phyloP scores from a whole-genome alignment of 2,329 filamentous ascomycete species.

The Hymenoscyphus scutula region DNA sequence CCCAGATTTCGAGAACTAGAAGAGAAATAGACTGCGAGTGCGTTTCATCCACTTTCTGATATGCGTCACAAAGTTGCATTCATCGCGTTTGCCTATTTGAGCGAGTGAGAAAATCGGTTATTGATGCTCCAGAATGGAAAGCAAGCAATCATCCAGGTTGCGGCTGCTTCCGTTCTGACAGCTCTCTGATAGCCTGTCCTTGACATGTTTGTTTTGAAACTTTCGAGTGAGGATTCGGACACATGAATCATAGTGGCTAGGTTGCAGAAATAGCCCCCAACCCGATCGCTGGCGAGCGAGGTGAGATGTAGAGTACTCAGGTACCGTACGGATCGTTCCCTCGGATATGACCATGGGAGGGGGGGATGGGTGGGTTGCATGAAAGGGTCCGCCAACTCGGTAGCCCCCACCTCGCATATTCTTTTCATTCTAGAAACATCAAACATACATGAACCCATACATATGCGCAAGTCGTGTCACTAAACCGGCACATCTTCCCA shows the following conservation, averaged over 20 bases:
- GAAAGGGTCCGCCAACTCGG: background rate
- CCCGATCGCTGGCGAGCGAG: background rate
- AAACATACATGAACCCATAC: too few species aligned
- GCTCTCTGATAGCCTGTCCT: background rate
- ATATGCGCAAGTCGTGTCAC: background rate
- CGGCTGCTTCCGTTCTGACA: background rate
- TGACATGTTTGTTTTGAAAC: background rate
- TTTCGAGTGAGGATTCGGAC: background rate
- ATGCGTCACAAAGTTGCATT: background rate
- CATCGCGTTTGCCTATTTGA: background rate
- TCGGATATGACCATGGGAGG: too few species aligned
- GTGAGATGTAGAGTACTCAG: background rate
- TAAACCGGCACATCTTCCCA: background rate
- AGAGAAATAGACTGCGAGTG: background rate
- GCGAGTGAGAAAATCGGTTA: too few species aligned
- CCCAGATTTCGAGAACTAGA: background rate
- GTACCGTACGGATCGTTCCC: too few species aligned
- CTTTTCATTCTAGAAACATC: background rate
- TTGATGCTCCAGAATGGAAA: too few species aligned
- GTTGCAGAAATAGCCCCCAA: background rate
- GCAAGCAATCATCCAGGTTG: too few species aligned
- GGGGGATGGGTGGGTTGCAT: too few species aligned
- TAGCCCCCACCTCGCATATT: slow-evolving; percentile 1
- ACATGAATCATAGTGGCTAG: background rate
- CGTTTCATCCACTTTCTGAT: background rate